Percentiles rank a stretch among this genome's conserved stretches.
Evolutionary conservation across 139 green algal genomes (phyloP).

Genomic region (Asterochloris sp.): DNA sequence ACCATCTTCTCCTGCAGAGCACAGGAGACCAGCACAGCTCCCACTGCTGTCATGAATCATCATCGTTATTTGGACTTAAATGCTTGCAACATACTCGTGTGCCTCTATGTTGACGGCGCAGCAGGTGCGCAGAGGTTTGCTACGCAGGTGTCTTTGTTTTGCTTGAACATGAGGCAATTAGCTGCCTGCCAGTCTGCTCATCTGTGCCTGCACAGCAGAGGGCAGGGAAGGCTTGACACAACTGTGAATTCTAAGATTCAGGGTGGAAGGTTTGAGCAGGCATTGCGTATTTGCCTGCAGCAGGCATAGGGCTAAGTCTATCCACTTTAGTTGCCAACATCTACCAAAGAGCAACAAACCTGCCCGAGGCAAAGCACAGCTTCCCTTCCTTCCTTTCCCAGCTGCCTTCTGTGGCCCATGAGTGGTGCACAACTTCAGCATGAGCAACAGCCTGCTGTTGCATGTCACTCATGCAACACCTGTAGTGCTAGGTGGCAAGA

Average conservation of each 20-base stretch:
- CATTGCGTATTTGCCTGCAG: too few species aligned
- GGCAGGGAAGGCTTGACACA: too few species aligned
- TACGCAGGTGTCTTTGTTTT: neutral
- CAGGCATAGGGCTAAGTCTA: too few species aligned
- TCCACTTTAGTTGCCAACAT: too few species aligned
- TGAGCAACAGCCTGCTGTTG: neutral
- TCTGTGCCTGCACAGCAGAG: too few species aligned
- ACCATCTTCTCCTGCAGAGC: slow-evolving; percentile 5
- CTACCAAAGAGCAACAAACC: too few species aligned
- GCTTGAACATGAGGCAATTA: neutral
- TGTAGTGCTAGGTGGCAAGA: too few species aligned
- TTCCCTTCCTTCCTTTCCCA: too few species aligned
- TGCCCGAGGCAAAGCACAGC: too few species aligned
- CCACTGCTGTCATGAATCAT: neutral
- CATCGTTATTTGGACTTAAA: neutral
- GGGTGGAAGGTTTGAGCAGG: too few species aligned
- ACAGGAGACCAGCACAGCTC: neutral
- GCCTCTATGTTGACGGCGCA: neutral
- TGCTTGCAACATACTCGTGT: neutral
- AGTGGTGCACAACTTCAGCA: neutral
- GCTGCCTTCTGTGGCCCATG: neutral
- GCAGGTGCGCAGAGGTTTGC: neutral
- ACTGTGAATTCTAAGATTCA: too few species aligned
- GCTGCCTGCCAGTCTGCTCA: too few species aligned
- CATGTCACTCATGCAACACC: neutral